A percentile compares a stretch with the other conserved stretches of the same genome.
Evolutionary conservation across 768 basidiomycete species (phyloP).

Genomic region (Infundibulicybe gibba): DNA sequence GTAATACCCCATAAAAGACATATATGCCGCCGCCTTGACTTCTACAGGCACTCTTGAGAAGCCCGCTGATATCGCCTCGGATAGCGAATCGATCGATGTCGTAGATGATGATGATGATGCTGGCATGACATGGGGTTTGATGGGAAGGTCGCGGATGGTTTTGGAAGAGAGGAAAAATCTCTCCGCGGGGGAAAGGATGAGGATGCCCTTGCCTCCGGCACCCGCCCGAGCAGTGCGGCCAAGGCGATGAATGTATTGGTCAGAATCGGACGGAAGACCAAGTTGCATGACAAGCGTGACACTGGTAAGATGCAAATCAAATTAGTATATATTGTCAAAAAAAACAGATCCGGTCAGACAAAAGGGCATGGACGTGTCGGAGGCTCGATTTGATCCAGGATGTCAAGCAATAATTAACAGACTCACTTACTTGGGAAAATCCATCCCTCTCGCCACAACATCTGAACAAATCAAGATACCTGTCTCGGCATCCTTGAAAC

Average conservation of each 20-base stretch:
- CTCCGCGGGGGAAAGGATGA: constrained; percentile 53
- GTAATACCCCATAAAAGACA: constrained; percentile 58
- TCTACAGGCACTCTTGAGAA: constrained; percentile 30
- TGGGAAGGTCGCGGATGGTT: constrained; percentile 34
- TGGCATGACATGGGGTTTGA: constrained; percentile 26
- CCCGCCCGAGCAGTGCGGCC: constrained; percentile 79
- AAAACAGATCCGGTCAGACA: neutral
- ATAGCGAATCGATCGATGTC: constrained; percentile 5
- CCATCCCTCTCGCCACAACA: constrained; percentile 64
- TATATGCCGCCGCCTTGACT: constrained; percentile 47
- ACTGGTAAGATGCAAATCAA: constrained; percentile 17
- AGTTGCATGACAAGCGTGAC: constrained; percentile 61
- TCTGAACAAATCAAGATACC: constrained; percentile 52
- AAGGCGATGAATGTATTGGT: constrained; percentile 79
- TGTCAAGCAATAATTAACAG: constrained; percentile 7
- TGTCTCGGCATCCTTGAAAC: constrained; percentile 39
- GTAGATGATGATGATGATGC: constrained; percentile 4
- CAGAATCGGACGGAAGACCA: constrained; percentile 64
- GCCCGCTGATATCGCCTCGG: constrained; percentile 17
- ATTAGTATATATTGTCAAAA: neutral
- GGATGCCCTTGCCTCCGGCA: constrained; percentile 51
- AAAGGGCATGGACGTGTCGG: neutral
- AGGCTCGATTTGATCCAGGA: neutral
- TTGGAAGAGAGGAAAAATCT: constrained; percentile 38
- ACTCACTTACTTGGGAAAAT: constrained; percentile 51